Conservation (phyloP, 495 filamentous ascomycete genomes). For the Podospora pseudocomata region DNA sequence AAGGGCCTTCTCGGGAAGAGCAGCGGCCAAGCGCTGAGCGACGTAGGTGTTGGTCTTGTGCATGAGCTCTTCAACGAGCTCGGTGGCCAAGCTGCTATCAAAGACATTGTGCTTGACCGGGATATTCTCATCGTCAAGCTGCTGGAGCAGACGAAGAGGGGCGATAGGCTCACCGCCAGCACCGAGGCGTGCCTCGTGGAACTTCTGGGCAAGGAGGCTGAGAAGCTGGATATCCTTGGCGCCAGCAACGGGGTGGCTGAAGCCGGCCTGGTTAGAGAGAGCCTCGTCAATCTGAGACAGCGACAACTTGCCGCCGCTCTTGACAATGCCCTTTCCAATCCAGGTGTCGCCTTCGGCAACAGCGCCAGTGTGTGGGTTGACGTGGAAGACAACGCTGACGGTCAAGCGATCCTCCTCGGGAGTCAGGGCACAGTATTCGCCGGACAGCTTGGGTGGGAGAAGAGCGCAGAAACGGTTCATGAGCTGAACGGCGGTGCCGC, state of each 20-base stretch:
- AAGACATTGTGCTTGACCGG: slow-evolving; percentile 96
- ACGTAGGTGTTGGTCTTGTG: slow-evolving; percentile 88
- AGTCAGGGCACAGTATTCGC: slow-evolving; percentile 80
- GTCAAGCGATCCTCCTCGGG: slow-evolving; percentile 86
- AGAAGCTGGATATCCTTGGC: slow-evolving; percentile 72
- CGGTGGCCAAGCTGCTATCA: slow-evolving; percentile 80
- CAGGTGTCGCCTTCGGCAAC: slow-evolving; percentile 80
- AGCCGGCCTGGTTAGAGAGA: slow-evolving; percentile 57
- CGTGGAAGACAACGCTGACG: slow-evolving; percentile 86
- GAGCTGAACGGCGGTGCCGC: slow-evolving; percentile 90
- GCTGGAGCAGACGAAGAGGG: slow-evolving; percentile 80
- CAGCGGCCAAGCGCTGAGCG: slow-evolving; percentile 74
- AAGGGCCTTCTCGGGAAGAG: slow-evolving; percentile 86
- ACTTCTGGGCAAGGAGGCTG: slow-evolving; percentile 70
- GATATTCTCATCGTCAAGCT: slow-evolving; percentile 97
- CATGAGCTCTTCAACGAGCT: slow-evolving; percentile 90
- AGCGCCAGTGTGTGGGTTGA: slow-evolving; percentile 70
- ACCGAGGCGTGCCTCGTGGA: slow-evolving; percentile 80
- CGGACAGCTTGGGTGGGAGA: slow-evolving; percentile 78
- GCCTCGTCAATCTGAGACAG: slow-evolving; percentile 82
- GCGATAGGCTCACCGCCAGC: slow-evolving; percentile 73
- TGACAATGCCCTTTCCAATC: slow-evolving; percentile 91
- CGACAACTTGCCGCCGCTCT: slow-evolving; percentile 78
- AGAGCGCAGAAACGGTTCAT: slow-evolving; percentile 88
- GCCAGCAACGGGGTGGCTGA: slow-evolving; percentile 56